Base-by-base conservation (phyloP, 1,139 yeast genomes). In the Debaryomyces sp. region DNA sequence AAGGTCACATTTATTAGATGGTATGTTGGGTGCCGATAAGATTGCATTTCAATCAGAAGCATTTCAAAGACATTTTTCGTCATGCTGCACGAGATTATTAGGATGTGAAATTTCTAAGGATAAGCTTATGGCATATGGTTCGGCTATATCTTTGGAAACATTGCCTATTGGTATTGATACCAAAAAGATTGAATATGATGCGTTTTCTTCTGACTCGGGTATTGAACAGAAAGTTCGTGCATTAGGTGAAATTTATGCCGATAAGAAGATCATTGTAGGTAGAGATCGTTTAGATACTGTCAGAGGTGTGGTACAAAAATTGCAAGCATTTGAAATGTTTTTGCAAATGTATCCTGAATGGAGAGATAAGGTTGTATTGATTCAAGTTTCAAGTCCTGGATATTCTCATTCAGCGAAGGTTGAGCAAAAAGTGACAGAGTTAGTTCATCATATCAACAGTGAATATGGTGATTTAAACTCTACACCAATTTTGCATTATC, bases 311-410 rank as follows among this genome's bases (percentile, higher is more conserved):
- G 82, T 85, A 5, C 96, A 89, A 64, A 89, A 89, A 61, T 66
- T 89, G 41, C 87, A 87, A 65, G 95, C 96, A 0, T 88, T 84
- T 64, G 94, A 86, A 57, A 81, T 84, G 71, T 89, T 94, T 58
- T 73, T 94, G 56, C 89, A 86, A 51, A 84, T 89, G 87, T 91
- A 84, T 60, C 99, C 99, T 1, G 92, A 90, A 59, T 90, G 96
- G 96, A 77, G 88, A 52, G 91, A 86, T 39, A 82, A 86, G 52
- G 97, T 91, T 30, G 96, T 91, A 5, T 74, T 94, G 58, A 87
- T 95, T 55, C 99, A 94, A 68, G 97, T 95, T 23, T 88, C 96
- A 4, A 85, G 91, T 43, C 96, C 96, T 22, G 86, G 87, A 2
- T 82, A 71, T 59, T 73, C 78, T 38, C 81, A 80, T 60, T 72